Percentiles rank a stretch among this genome's conserved stretches.
These are phyloP conservation scores for Candida pini DNA, from an alignment of 805 yeast species.

Conservation along the genomic window DNA sequence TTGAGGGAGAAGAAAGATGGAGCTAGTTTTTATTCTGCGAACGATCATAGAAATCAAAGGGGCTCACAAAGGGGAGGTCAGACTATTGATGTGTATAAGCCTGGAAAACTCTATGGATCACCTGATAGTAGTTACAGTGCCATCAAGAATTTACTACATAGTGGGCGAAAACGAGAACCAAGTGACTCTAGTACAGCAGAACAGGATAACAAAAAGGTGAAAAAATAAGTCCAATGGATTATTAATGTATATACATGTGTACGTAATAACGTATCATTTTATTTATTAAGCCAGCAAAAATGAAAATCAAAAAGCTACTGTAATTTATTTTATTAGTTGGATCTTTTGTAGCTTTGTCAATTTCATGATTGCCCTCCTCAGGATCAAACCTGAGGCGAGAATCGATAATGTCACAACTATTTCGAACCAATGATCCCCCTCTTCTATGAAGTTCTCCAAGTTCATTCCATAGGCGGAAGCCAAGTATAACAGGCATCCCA, in stretches of 20 bases:
- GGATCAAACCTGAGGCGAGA: slow-evolving; percentile 35
- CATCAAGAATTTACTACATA: slow-evolving; percentile 12
- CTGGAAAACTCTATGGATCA: slow-evolving; percentile 9
- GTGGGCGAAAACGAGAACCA: slow-evolving; percentile 10
- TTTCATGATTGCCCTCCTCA: slow-evolving; percentile 48
- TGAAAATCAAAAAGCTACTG: too few species aligned
- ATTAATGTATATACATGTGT: too few species aligned
- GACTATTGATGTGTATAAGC: slow-evolving; percentile 1
- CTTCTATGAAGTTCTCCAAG: slow-evolving; percentile 86
- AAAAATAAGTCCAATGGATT: slow-evolving; percentile 5
- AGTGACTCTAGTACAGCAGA: slow-evolving; percentile 1
- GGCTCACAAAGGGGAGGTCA: background rate
- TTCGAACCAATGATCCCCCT: slow-evolving; percentile 62
- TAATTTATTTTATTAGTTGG: slow-evolving; percentile 27
- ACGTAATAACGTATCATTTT: too few species aligned
- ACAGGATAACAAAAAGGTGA: slow-evolving; percentile 6
- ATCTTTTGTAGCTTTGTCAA: slow-evolving; percentile 65
- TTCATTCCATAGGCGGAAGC: slow-evolving; percentile 97
- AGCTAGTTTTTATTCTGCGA: background rate
- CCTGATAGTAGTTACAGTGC: slow-evolving; percentile 14
- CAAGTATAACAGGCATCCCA: slow-evolving; percentile 73
- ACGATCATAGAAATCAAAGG: background rate
- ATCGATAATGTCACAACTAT: slow-evolving; percentile 43
- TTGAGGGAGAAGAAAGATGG: background rate
- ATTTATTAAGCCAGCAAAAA: too few species aligned